Evolutionary conservation across 2,329 filamentous ascomycete species (phyloP), one percentile per base, ranked within the genome.

Genomic region (Botrytis fabae): DNA sequence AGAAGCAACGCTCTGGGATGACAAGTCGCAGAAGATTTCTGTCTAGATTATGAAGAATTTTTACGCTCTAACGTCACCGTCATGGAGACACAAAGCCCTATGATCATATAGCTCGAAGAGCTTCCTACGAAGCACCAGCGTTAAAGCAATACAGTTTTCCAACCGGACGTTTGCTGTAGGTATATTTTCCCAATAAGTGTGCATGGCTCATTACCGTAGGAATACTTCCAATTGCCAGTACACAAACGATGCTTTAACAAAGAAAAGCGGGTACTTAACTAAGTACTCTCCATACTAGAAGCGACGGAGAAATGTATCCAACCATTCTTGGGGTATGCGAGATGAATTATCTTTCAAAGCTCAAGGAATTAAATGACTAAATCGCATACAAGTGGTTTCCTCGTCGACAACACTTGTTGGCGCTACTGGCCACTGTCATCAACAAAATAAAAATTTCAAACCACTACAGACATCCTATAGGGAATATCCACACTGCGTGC

Each of bases 401-500:
- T 54, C 12, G 5, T 0, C 48, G 10, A 16, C 48, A n/a, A 54
- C 25, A n/a, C n/a, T 54, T 16, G 48, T n/a, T n/a, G 48, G n/a
- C 48, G 48, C 48, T 54, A n/a, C 48, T n/a, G 9, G 16, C 12
- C 5, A 28, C 51, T 28, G 51, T n/a, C 14, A 28, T 16, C 18
- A 18, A 28, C 18, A 57, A 14, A 57, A 28, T 16, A 2, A 14
- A 28, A 57, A 14, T 32, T 28, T 18, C n/a, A 57, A 57, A 57
- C 14, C n/a, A 6, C 51, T 57, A n/a, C 12, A 57, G 14, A 7
- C 7, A 57, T 28, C 18, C n/a, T 28, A 7, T 18, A 57, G 51
- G 14, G 16, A 8, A 28, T 1, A 18, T 8, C 0, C 2, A 28
- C 18, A 6, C 14, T n/a, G 2, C 3, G 14, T 18, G 6, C 14